Evolutionary conservation across 441 rosid genomes (phyloP).

Genomic region (Pelargonium australe): DNA sequence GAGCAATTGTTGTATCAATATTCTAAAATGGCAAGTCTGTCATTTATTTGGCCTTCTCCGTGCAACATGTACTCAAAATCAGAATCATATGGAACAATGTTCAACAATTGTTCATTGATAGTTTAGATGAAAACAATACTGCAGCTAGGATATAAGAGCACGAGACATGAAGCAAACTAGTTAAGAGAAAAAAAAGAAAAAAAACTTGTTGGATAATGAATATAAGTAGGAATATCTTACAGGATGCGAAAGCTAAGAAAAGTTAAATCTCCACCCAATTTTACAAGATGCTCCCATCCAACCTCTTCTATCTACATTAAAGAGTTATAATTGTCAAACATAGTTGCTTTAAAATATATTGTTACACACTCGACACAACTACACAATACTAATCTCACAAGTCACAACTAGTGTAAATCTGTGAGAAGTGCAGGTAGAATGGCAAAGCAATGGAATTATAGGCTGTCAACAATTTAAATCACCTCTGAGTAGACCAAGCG

Average conservation of each 20-base stretch:
- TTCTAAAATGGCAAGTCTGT: no score
- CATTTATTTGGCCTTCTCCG: no score
- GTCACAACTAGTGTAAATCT: not conserved
- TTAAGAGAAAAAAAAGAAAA: not conserved
- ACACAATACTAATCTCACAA: not conserved
- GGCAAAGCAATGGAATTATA: not conserved
- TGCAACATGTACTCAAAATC: no score
- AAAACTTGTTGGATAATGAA: not conserved
- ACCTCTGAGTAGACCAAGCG: conserved; percentile 58
- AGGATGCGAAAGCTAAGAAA: conserved; percentile 46
- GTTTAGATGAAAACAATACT: no score
- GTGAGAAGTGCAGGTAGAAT: not conserved
- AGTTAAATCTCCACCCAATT: conserved; percentile 43
- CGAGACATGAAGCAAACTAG: not conserved
- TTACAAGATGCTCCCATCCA: conserved; percentile 60
- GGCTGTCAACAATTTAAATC: not conserved
- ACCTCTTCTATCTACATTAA: conserved; percentile 55
- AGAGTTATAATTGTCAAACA: not conserved
- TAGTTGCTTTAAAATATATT: not conserved
- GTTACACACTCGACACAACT: not conserved
- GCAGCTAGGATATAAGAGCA: not conserved
- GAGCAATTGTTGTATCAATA: no score
- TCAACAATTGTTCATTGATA: no score
- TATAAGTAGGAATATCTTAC: conserved; percentile 32
- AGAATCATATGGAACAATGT: no score